Evolutionary conservation across 73 alveolate genomes (phyloP).

Genomic region (Stentor coeruleus): DNA sequence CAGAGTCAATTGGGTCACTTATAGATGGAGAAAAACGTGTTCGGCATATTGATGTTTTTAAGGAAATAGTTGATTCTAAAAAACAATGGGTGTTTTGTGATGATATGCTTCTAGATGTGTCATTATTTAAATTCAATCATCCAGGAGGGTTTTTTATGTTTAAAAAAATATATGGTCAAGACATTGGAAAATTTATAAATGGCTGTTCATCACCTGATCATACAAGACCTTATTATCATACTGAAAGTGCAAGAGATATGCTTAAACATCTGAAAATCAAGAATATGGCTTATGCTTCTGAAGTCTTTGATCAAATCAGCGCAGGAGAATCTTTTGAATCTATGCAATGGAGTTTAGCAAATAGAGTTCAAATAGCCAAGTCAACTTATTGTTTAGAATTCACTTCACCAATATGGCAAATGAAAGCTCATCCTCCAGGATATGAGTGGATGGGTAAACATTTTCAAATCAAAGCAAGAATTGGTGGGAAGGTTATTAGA

Average conservation of each 20-base stretch:
- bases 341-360: not conserved
- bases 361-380: not conserved
- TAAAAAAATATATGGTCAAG: not conserved
- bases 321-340: not conserved
- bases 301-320: not conserved
- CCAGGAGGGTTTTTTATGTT: conserved; percentile 3
- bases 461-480: not conserved
- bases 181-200: conserved; percentile 5
- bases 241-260: not conserved
- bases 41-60: not conserved
- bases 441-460: conserved; percentile 19
- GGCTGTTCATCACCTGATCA: not conserved
- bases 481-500: not conserved
- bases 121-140: not conserved
- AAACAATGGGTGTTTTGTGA: conserved; percentile 15
- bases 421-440: not conserved
- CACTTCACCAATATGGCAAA: not conserved
- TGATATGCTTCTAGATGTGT: not conserved
- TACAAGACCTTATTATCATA: not conserved
- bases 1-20: too few relatives aligned
- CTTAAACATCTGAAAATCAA: not conserved
- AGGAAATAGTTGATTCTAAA: not conserved
- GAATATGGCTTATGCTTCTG: not conserved
- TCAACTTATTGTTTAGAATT: not conserved
- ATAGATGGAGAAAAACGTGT: not conserved